Evolutionary conservation across 352 stramenopile species (phyloP), one percentile per base, ranked within the genome.

Genomic region (Phytopythium aichiense): DNA sequence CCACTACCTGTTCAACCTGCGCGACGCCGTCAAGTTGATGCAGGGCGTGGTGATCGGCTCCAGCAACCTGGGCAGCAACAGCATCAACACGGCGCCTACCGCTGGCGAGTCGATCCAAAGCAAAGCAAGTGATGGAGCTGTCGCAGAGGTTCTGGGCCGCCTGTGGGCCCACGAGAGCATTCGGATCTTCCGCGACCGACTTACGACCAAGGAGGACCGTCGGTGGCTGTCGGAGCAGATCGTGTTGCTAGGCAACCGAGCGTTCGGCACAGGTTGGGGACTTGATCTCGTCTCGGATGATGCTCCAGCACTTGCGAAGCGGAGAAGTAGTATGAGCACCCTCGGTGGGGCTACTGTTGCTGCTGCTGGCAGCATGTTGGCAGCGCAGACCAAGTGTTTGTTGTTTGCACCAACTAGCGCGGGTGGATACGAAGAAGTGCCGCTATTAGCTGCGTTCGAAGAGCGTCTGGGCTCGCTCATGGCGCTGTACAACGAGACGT

Each of bases 81-180:
- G n/a, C 16, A 11, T 3, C 43, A 55, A 9, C 28, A 25, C 46
- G 2, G 65, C 18, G 2, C 55, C 31, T 20, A 54, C 45, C 15
- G 8, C 50, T 22, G 6, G 15, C 16, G 51, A 43, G 25, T 53
- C 46, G 12, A 25, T 1, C 12, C 4, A 33, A 1, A 45, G 20
- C n/a, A 57, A 57, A n/a, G 11, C 31, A 2, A 11, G 8, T 4
- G 58, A 58, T 53, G 52, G 20, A 20, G 60, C 80, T 40, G 71
- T 67, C 5, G 43, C 64, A 1, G 83, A 90, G n/a, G 76, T 72
- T 0, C 72, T 97, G 4, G 57, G 74, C 0, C 79, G 73, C 23
- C 72, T 98, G 7, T 98, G 93, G 89, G 78, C 89, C 23, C 92
- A 98, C 58, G 94, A 98, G 63, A 83, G 69, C 35, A 81, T 92